Base-by-base conservation (phyloP, 1,284 basidiomycete genomes). In the Sanghuangporus weigelae region DNA sequence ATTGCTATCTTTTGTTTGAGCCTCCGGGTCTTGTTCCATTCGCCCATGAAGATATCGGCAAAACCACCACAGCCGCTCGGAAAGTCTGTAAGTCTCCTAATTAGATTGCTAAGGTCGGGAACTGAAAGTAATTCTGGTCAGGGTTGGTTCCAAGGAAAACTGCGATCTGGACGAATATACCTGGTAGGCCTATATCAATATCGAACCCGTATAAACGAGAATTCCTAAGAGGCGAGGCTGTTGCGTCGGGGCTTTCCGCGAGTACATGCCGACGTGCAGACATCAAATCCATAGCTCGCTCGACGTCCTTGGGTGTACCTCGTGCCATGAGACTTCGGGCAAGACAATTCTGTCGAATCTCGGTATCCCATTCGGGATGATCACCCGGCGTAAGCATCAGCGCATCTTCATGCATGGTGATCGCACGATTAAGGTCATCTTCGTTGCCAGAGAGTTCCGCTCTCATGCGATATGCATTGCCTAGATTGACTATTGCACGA, bases 1-100 rank as follows among this genome's bases (percentile, higher is more conserved):
- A 64, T 57, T 16, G 63, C 63, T n/a, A 64, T 59, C 26, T 61
- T 64, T 14, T 61, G 53, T 19, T 57, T 54, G 39, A 40, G 21
- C 16, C 59, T 31, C 46, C 63, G 58, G 2, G 59, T 49, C 14
- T 50, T 39, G 31, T 51, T 54, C 63, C 63, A 64, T 50, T 64
- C 63, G n/a, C 59, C 58, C 59, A 64, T 60, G 54, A 48, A 64
- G 16, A 64, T 61, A 39, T 64, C 63, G 36, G 63, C 63, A 35
- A 56, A 64, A 19, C 59, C 58, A 21, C 63, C 63, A 26, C 58
- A 64, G 35, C 63, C 50, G 46, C 63, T 60, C 46, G 63, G 59
- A 35, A 60, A 64, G 3, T 50, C 44, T 3, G 63, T 61, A 26
- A 64, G 21, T 50, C 54, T 54, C 26, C 19, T 50, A 21, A 64